Evolutionary conservation across 2,329 filamentous ascomycete genomes (phyloP).

Genomic region (Septoria petroselini): DNA sequence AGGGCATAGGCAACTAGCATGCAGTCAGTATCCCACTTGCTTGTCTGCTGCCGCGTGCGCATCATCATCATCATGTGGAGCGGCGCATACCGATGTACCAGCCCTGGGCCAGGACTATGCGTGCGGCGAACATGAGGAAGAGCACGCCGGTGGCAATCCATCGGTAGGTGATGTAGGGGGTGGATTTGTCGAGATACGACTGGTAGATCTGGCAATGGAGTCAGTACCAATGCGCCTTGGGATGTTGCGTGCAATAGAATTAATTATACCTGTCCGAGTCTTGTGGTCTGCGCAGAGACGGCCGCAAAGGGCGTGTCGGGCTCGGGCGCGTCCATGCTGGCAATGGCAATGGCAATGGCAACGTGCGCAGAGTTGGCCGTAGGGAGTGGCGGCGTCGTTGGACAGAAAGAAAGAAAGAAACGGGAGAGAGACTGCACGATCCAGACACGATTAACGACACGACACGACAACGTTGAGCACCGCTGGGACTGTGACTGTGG

Average conservation of each 20-base stretch:
- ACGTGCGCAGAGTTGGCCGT: no score
- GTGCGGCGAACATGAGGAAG: constrained; percentile 77
- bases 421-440: not conserved
- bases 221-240: not conserved
- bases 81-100: constrained; percentile 91
- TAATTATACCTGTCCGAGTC: constrained; percentile 65
- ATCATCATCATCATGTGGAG: not conserved
- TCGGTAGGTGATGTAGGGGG: constrained; percentile 82
- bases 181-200: constrained; percentile 88
- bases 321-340: constrained; percentile 78
- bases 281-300: constrained; percentile 79
- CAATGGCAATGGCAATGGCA: not conserved
- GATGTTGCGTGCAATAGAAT: not conserved
- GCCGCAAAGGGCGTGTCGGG: constrained; percentile 91
- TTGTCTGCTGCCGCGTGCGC: not conserved
- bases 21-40: constrained; percentile 4
- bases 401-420: not conserved
- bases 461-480: no score
- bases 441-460: not conserved
- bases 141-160: constrained; percentile 79
- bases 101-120: constrained; percentile 88
- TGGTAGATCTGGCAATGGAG: constrained; percentile 73
- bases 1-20: constrained; percentile 85
- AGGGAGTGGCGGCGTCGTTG: not conserved
- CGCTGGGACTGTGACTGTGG: no score